Base-by-base conservation (phyloP, 2,329 filamentous ascomycete species). In the Penicillium vulpinum region DNA sequence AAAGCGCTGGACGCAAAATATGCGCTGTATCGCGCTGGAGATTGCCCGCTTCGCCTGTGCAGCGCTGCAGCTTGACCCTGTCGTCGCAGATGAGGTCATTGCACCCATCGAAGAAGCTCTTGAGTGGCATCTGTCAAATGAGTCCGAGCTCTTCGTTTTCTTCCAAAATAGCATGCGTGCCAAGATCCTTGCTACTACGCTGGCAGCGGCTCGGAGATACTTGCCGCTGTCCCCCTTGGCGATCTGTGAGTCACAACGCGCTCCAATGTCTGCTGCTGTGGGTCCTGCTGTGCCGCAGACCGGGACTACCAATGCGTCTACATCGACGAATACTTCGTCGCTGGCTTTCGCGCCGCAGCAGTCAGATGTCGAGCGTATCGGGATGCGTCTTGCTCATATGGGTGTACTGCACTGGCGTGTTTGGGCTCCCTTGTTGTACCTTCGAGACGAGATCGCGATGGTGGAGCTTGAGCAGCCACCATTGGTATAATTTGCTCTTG, bases 321-420 rank as follows among this genome's bases (percentile, higher is more conserved):
- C 36, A 0, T 39, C 57, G 15, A 28, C 52, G 29, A 26, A 36
- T 11, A 24, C 29, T 5, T 55, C 54, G 9, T 48, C 44, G 10
- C 62, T 59, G 24, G 15, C 51, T 11, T 13, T 50, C 5, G 51
- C 65, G 2, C 63, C 72, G 21, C 70, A 71, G 35, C 68, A 71
- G 31, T 65, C 67, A 31, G 71, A 73, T 54, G 62, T 76, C 4
- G 73, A 77, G 48, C 69, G 71, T 57, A 85, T 96, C 72, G 86
- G 90, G 1, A 88, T 87, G 43, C 86, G 90, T 44, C 81, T 96
- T 49, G 88, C 91, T 6, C 93, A 97, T 69, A 85, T 97, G 43
- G 86, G 90, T 15, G 82, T 94, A 6, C 77, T 97, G 24, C 92
- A 97, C 74, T 97, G 92, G 92, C 84, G 90, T 47, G 88, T 96